Evolutionary conservation across 2,329 filamentous ascomycete genomes (phyloP), one percentile per base, ranked within the genome.

Genomic region (Penicillium sp.): DNA sequence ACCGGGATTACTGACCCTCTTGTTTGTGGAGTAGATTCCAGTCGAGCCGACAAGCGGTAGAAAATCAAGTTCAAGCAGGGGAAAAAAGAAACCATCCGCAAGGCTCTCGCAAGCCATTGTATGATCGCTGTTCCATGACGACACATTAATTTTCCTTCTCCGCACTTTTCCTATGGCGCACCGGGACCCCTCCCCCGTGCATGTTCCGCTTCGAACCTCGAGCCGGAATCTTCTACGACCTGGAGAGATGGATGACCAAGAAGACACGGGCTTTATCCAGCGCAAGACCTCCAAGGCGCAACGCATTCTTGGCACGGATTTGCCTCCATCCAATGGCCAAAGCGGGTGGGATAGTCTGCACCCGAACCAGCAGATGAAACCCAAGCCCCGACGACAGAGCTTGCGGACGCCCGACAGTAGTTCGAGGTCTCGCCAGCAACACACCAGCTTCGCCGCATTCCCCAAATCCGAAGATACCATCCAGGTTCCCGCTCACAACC

Each of bases 381-480:
- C 46, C 12, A 57, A 66, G 24, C 54, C 55, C 26, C 56, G 57
- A 20, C 68, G 68, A 41, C 70, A 73, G n/a, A 75, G 71, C 59
- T 68, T 75, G 58, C 73, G 68, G 51, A 69, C 75, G 15, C 69
- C 73, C n/a, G 68, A 74, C 33, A 71, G 67, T 29, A 68, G 69
- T 49, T 61, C 62, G 17, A 59, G 70, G 49, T 61, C 62, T n/a
- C 58, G 56, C 37, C 62, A 64, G 36, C 52, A 51, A 41, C 49
- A 43, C 15, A 52, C 32, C 20, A 56, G 56, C 30, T 65, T 68
- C n/a, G 56, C 56, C n/a, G 54, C 63, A 4, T 69, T 68, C 23
- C 66, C 67, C 9, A 56, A 42, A 17, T 42, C 59, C 10, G 48
- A 62, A 36, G 52, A 64, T 49, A 53, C 24, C 6, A 50, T 30